Evolutionary conservation across 805 yeast genomes (phyloP), one percentile per base, ranked within the genome.

Genomic region (Metschnikowia lachancei): DNA sequence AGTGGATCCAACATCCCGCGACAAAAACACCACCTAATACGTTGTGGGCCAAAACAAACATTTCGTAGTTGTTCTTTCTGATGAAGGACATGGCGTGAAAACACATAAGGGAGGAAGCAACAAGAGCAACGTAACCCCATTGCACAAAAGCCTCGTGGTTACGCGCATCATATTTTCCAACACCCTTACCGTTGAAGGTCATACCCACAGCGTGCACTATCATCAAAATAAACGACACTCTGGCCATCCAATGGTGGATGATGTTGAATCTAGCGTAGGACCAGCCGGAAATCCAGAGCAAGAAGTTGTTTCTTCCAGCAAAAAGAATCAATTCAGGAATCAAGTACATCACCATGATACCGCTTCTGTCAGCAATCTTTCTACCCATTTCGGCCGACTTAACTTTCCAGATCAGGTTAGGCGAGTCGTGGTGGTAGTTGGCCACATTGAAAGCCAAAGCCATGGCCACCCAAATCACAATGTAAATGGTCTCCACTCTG

Each of bases 241-340:
- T 69, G 1, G 86, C 84, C 38, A 75, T 63, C 85, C 87, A 82
- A 61, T 75, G 82, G 64, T 88, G 96, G 57, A 77, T 78, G 24
- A 71, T 66, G 55, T 80, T 71, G 65, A 87, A 85, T 1, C 84
- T 74, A 12, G 81, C 66, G 54, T 77, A 82, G 0, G 81, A 63
- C 70, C 86, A 74, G 2, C 91, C 88, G 1, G 90, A 76, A 4
- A 83, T 44, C 59, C 66, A 68, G 51, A 78, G 75, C 57, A 87
- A 69, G 17, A 87, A 79, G 58, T 85, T 87, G 62, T 87, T 87
- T 56, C 94, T 70, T 26, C 85, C 84, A 4, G 88, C 87, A 62
- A 86, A 81, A 41, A 81, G 61, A 28, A 80, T 66, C 37, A 81
- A 51, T 37, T 80, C 60, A 3, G 88, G 87, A 63, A 64, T 74